Conservation (phyloP, 805 yeast species). For the Zygotorulaspora danielsina region DNA sequence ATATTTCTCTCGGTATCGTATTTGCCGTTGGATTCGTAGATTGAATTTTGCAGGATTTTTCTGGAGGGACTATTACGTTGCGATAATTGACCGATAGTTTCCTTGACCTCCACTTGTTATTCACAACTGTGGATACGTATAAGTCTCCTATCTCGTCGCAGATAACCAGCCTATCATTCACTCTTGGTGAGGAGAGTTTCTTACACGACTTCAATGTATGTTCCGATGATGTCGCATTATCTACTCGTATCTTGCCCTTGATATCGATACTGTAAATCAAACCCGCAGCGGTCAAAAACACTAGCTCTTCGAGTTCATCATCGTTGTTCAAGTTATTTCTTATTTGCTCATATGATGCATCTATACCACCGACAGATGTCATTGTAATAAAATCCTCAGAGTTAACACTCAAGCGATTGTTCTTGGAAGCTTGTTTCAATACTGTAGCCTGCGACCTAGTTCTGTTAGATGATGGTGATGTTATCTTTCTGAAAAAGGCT, state of each 20-base stretch:
- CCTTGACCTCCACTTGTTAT: conserved; percentile 61
- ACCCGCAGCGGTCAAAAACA: conserved; percentile 52
- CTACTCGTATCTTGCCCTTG: conserved; percentile 39
- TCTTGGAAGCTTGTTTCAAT: conserved; percentile 6
- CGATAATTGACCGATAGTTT: conserved; percentile 46
- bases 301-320: conserved; percentile 40
- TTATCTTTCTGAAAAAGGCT: conserved; percentile 55
- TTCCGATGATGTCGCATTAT: conserved; percentile 31
- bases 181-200: conserved; percentile 63
- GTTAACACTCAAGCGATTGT: conserved; percentile 8
- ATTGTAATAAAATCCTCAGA: conserved; percentile 20
- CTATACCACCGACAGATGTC: conserved; percentile 21
- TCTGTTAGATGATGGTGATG: conserved; percentile 42
- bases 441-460: conserved; percentile 28
- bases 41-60: conserved; percentile 15
- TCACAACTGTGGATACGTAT: conserved; percentile 59
- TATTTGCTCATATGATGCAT: conserved; percentile 21
- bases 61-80: conserved; percentile 39
- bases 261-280: conserved; percentile 40
- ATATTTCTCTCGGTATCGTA: not conserved
- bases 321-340: conserved; percentile 11
- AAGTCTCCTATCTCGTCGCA: conserved; percentile 47
- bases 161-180: conserved; percentile 66
- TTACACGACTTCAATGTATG: conserved; percentile 46
- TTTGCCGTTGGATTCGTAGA: conserved; percentile 4